Percentiles rank a stretch among this genome's conserved stretches.
Conservation (phyloP, 1,284 basidiomycete genomes). For the Naganishia sp. region DNA sequence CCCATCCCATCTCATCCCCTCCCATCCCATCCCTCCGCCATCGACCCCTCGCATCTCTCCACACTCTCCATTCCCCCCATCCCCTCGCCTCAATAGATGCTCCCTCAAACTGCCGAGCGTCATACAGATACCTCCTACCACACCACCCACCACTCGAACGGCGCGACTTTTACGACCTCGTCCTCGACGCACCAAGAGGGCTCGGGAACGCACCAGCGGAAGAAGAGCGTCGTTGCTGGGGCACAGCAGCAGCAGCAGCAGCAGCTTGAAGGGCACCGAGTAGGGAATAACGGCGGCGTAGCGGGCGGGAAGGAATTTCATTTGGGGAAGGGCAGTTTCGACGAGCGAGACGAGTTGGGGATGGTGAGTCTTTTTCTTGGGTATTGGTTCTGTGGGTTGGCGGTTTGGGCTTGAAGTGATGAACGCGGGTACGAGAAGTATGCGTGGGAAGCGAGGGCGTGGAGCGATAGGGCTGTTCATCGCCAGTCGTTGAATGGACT, state of each 20-base stretch:
- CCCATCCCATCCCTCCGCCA: too few species aligned
- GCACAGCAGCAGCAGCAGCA: conserved; percentile 22
- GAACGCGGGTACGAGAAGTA: not conserved
- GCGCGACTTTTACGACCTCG: not conserved
- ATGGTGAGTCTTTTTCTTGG: conserved; percentile 12
- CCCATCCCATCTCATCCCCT: too few species aligned
- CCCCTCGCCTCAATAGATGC: conserved; percentile 8
- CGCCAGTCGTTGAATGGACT: not conserved
- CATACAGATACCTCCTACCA: conserved; percentile 5
- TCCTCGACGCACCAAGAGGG: conserved; percentile 1
- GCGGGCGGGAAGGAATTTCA: not conserved
- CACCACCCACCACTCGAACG: not conserved
- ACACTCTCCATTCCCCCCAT: too few species aligned
- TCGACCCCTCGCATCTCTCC: too few species aligned
- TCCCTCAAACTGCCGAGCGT: conserved; percentile 9
- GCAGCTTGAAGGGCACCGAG: conserved; percentile 19
- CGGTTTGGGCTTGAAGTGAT: not conserved
- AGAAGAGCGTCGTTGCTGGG: not conserved
- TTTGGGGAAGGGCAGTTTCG: conserved; percentile 10
- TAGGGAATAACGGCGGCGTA: not conserved
- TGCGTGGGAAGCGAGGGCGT: not conserved
- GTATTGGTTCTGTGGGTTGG: too few species aligned
- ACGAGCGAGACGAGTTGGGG: conserved; percentile 13
- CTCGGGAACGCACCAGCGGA: not conserved
- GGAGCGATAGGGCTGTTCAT: not conserved